phyloP scores from a whole-genome alignment of 2,329 filamentous ascomycete species.

The Cercospora brassicicola region DNA sequence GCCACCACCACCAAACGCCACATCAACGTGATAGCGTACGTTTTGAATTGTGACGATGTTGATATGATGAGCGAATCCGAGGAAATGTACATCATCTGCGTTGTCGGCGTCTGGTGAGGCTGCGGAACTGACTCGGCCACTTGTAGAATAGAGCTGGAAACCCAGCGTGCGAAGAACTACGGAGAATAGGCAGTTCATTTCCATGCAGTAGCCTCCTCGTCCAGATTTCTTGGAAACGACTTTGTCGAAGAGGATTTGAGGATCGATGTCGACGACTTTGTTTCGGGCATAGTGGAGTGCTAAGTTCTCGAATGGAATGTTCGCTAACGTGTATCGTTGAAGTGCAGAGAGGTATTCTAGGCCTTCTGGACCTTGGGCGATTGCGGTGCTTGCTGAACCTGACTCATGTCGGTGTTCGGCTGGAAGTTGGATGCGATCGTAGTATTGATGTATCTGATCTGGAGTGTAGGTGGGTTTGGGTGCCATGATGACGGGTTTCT shows the following conservation, averaged over 20 bases:
- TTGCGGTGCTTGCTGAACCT: conserved; percentile 20
- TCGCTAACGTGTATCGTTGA: conserved; percentile 39
- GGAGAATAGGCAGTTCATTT: conserved; percentile 56
- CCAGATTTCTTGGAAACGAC: conserved; percentile 45
- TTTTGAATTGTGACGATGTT: conserved; percentile 51
- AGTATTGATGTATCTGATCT: conserved; percentile 28
- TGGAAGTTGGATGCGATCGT: conserved; percentile 31
- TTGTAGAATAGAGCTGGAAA: conserved; percentile 46
- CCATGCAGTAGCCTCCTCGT: conserved; percentile 62
- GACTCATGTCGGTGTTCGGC: conserved; percentile 24
- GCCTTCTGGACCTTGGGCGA: conserved; percentile 22
- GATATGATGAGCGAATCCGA: conserved; percentile 44
- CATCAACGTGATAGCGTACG: conserved; percentile 58
- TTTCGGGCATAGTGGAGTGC: conserved; percentile 56
- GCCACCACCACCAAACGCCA: conserved; percentile 64
- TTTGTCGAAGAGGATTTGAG: conserved; percentile 54
- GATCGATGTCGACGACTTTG: conserved; percentile 52
- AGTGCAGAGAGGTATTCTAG: conserved; percentile 31
- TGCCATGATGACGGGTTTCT: not conserved
- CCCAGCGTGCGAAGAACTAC: conserved; percentile 54
- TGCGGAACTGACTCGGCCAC: conserved; percentile 41
- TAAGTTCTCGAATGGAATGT: conserved; percentile 59
- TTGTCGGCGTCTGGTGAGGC: conserved; percentile 15
- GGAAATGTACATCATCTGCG: conserved; percentile 24
- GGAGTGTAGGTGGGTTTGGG: conserved; percentile 23